Conservation (phyloP, 2,329 filamentous ascomycete species). For the Metarhizium robertsii region DNA sequence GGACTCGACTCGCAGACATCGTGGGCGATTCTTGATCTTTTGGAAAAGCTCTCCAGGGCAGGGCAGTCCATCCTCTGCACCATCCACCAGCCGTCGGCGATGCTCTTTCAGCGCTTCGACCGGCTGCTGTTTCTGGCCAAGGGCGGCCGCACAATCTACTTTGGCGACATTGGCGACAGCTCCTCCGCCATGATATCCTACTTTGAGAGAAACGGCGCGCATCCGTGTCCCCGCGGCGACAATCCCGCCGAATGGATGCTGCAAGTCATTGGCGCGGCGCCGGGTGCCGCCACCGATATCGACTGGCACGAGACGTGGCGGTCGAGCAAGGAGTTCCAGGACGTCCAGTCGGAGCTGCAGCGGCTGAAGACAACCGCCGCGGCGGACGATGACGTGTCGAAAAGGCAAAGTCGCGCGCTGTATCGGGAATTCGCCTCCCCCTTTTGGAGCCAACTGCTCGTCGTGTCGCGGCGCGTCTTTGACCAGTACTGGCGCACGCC, state of each 20-base stretch:
- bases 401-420: constrained; percentile 19
- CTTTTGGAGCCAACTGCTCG: constrained; percentile 48
- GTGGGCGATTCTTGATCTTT: constrained; percentile 63
- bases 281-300: constrained; percentile 15
- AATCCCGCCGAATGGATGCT: constrained; percentile 65
- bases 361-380: no score
- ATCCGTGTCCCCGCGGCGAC: constrained; percentile 29
- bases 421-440: constrained; percentile 59
- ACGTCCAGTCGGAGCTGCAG: no score
- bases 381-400: not conserved
- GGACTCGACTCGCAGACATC: constrained; percentile 53
- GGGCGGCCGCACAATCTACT: constrained; percentile 33
- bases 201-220: constrained; percentile 52
- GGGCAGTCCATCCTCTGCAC: constrained; percentile 41
- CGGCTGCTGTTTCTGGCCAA: constrained; percentile 45
- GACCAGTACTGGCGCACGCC: constrained; percentile 73
- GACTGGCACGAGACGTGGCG: constrained; percentile 19
- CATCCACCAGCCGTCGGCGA: constrained; percentile 37
- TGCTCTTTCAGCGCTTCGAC: constrained; percentile 40
- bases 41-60: constrained; percentile 51
- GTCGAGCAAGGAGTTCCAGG: no score
- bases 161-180: constrained; percentile 43
- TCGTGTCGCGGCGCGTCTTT: constrained; percentile 57
- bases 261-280: constrained; percentile 17
- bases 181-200: constrained; percentile 35